Base-by-base conservation (phyloP, 2,329 filamentous ascomycete genomes). In the Pseudohalonectria lignicola region DNA sequence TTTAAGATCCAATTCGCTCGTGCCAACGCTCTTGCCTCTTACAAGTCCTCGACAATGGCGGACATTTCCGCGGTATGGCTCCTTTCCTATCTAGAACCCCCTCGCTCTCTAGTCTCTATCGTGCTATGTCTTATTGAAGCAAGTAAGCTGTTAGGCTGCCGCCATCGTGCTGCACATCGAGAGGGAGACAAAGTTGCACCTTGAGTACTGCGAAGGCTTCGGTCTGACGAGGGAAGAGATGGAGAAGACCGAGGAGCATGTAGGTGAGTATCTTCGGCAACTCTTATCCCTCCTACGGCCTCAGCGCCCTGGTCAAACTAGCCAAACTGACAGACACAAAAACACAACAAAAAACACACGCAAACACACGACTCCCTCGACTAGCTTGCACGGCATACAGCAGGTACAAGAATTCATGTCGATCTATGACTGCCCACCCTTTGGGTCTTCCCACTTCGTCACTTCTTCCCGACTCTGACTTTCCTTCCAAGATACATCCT, bases 21-120 rank as follows among this genome's bases (percentile, higher is more conserved):
- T 47, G 87, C 87, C 33, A 90, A 87, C 54, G 82, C 86, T 7
- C 67, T 96, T 8, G 83, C 85, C 3, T 79, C 82, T 0, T 95
- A 93, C 62, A 96, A 95, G 59, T 74, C 79, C 2, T 84, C 80
- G 45, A 74, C 67, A 9, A 76, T 92, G 47, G 64, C 74, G 16
- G 80, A 86, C 39, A 87, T 94, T 45, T 67, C 75, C 13, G 73
- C 74, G 30, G 82, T 86, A 61, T 45, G 72, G 56, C 11, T 2
- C n/a, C 17, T 1, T 11, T 20, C 18, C 9, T 33, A 12, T 12
- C 15, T 33, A 7, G n/a, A n/a, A n/a, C n/a, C n/a, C n/a, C n/a
- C n/a, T n/a, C n/a, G n/a, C n/a, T n/a, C n/a, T n/a, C n/a, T n/a
- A n/a, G n/a, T n/a, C n/a, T n/a, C n/a, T n/a, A n/a, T n/a, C n/a